Evolutionary conservation across 176 grass and related monocot species (phyloP).

Genomic region (Musa itinerans): DNA sequence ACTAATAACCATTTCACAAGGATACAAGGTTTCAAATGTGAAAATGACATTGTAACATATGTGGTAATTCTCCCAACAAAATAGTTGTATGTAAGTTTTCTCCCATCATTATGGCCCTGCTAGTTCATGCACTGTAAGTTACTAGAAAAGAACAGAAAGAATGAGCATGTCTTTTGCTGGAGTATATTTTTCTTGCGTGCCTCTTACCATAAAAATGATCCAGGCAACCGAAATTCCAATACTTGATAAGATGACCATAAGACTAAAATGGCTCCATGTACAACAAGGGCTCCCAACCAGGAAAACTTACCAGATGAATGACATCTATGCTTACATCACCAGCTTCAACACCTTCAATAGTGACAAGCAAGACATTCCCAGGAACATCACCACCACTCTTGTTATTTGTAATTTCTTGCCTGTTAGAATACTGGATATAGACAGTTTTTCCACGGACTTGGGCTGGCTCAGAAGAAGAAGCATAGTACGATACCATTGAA

Average conservation of each 20-base stretch:
- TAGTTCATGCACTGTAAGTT: not conserved
- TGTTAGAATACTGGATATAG: slow-evolving; percentile 20
- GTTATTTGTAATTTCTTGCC: slow-evolving; percentile 21
- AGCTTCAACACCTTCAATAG: slow-evolving; percentile 19
- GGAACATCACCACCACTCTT: slow-evolving; percentile 10
- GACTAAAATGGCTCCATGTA: not conserved
- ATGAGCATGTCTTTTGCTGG: too few species aligned
- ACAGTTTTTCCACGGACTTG: slow-evolving; percentile 23
- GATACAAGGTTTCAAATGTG: not conserved
- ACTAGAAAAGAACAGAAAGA: not conserved
- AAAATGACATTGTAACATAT: not conserved
- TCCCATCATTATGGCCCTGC: not conserved
- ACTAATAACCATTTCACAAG: not conserved
- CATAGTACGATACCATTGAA: slow-evolving; percentile 15
- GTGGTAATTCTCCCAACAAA: not conserved
- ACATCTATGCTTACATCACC: slow-evolving; percentile 22
- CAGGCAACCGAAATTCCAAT: too few species aligned
- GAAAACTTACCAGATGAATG: slow-evolving; percentile 10
- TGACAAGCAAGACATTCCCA: slow-evolving; percentile 19
- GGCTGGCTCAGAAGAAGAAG: slow-evolving; percentile 17
- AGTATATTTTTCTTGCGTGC: not conserved
- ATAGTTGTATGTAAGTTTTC: not conserved
- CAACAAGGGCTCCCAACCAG: not conserved
- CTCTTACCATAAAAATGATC: not conserved
- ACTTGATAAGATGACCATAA: too few species aligned